Conservation (phyloP, 2,329 filamentous ascomycete species). For the Fusarium bactridioides region DNA sequence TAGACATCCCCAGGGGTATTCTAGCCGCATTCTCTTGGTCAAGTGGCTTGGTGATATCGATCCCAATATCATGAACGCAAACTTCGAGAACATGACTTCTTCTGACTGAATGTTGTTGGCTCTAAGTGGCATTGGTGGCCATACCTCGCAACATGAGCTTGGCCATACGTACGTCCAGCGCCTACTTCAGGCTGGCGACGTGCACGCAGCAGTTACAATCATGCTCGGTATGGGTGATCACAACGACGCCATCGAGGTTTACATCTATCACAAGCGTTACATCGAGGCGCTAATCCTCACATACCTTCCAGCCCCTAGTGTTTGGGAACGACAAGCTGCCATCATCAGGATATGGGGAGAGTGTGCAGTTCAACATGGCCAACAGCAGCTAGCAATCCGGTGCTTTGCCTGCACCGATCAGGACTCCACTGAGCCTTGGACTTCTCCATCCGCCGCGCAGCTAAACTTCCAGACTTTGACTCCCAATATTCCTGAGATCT, state of each 20-base stretch:
- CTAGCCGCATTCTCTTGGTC: slow-evolving; percentile 80
- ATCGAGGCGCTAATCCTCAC: slow-evolving; percentile 93
- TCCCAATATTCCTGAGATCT: slow-evolving; percentile 64
- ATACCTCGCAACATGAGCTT: slow-evolving; percentile 83
- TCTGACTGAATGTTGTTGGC: slow-evolving; percentile 98
- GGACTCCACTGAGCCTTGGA: slow-evolving; percentile 86
- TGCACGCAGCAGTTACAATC: slow-evolving; percentile 91
- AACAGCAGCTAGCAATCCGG: slow-evolving; percentile 91
- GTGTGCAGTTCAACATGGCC: slow-evolving; percentile 83
- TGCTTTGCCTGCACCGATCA: slow-evolving; percentile 92
- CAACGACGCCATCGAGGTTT: slow-evolving; percentile 95
- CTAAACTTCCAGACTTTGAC: slow-evolving; percentile 63
- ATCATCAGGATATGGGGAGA: slow-evolving; percentile 96
- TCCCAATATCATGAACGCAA: slow-evolving; percentile 80
- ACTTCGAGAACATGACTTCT: slow-evolving; percentile 85
- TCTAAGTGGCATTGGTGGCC: slow-evolving; percentile 82
- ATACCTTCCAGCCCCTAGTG: slow-evolving; percentile 79
- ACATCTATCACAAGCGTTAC: slow-evolving; percentile 87
- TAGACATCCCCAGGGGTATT: slow-evolving; percentile 75
- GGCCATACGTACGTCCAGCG: slow-evolving; percentile 90
- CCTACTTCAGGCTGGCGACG: slow-evolving; percentile 85
- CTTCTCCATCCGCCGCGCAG: slow-evolving; percentile 78
- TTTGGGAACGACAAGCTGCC: slow-evolving; percentile 91
- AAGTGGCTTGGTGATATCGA: slow-evolving; percentile 93
- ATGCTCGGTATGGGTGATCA: slow-evolving; percentile 90